phyloP scores from a whole-genome alignment of 2,329 filamentous ascomycete genomes.

The Arthroderma sp. region DNA sequence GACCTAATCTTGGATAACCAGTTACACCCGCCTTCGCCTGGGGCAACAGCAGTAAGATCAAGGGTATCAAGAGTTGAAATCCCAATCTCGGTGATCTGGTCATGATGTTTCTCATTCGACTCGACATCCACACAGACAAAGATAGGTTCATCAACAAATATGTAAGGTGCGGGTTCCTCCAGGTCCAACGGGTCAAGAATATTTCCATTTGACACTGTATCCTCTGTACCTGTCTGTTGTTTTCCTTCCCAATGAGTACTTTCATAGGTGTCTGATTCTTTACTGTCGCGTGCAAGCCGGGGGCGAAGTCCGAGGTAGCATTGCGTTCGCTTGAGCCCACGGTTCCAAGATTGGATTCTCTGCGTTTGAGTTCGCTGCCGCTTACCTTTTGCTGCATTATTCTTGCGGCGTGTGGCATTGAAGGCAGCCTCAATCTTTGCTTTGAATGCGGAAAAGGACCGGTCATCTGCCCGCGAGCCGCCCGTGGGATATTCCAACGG shows the following conservation, averaged over 20 bases:
- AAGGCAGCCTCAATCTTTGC: constrained; percentile 40
- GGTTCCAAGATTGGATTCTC: constrained; percentile 40
- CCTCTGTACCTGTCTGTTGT: constrained; percentile 13
- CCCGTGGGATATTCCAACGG: constrained; percentile 7
- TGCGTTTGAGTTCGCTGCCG: constrained; percentile 36
- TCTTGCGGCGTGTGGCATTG: constrained; percentile 39
- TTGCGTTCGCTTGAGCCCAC: constrained; percentile 51
- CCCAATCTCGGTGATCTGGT: constrained; percentile 70
- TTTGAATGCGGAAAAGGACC: constrained; percentile 36
- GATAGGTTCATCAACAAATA: constrained; percentile 44
- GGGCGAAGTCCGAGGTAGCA: constrained; percentile 57
- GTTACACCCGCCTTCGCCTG: constrained; percentile 47
- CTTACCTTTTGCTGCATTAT: constrained; percentile 36
- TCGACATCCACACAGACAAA: constrained; percentile 77
- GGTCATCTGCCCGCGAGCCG: constrained; percentile 14
- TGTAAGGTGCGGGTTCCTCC: constrained; percentile 32
- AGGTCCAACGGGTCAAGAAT: constrained; percentile 30
- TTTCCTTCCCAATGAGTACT: constrained; percentile 13
- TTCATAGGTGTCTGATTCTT: not conserved
- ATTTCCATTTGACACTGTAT: constrained; percentile 15
- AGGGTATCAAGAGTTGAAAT: constrained; percentile 66
- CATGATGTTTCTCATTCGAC: constrained; percentile 54
- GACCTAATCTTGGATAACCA: constrained; percentile 58
- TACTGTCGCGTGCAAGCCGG: constrained; percentile 11
- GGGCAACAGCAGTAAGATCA: constrained; percentile 41